Conservation (phyloP, 2,329 filamentous ascomycete species). For the Ramularia collo-cygni region DNA sequence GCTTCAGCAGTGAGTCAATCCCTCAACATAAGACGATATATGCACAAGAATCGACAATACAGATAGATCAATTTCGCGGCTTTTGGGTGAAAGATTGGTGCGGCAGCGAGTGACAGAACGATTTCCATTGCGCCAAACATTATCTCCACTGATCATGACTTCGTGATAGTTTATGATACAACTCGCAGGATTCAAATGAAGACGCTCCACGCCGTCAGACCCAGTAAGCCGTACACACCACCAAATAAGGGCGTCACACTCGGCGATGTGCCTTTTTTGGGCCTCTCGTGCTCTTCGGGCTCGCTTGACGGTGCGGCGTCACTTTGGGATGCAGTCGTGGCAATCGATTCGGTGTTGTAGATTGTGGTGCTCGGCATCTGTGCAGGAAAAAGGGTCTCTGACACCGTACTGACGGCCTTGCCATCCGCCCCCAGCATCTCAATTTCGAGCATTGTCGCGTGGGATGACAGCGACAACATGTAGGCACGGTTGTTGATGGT, state of each 20-base stretch:
- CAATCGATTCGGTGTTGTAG: constrained; percentile 11
- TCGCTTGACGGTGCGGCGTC: not conserved
- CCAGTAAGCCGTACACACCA: no score
- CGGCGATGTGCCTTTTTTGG: no score
- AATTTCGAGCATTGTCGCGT: constrained; percentile 33
- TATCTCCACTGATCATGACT: not conserved
- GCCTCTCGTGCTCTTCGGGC: not conserved
- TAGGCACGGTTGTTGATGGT: constrained; percentile 23
- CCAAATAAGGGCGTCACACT: no score
- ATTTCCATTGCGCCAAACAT: no score
- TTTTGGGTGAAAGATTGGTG: not conserved
- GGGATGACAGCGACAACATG: constrained; percentile 28
- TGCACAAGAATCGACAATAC: no score
- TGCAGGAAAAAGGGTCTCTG: constrained; percentile 35
- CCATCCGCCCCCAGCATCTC: constrained; percentile 27
- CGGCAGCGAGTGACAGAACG: no score
- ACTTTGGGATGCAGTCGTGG: constrained; percentile 8
- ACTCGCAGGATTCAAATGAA: no score
- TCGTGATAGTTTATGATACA: no score
- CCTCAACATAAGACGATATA: no score
- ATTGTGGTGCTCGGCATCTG: constrained; percentile 26
- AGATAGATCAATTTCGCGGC: no score
- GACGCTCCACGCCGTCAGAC: no score
- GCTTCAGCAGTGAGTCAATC: constrained; percentile 14
- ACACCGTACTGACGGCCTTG: constrained; percentile 25